Percentiles rank a stretch among this genome's conserved stretches.
Conservation (phyloP, 169 alveolate species). For the Ichthyophthirius multifiliis region DNA sequence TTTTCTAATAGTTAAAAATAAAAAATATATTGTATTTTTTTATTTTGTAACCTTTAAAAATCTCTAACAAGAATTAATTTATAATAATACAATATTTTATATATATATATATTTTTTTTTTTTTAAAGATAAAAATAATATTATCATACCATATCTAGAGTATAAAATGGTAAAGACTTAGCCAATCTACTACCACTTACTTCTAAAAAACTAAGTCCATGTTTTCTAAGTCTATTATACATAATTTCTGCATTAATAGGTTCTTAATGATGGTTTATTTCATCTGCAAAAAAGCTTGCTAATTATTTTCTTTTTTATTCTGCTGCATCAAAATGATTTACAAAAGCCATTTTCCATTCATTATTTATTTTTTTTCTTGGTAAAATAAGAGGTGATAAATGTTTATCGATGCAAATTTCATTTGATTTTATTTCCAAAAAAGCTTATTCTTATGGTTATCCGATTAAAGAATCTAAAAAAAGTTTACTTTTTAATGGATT, state of each 20-base stretch:
- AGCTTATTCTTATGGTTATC: slow-evolving; percentile 49
- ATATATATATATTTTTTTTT: no score
- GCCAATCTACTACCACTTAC: slow-evolving; percentile 44
- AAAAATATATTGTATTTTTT: no score
- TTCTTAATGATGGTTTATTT: slow-evolving; percentile 29
- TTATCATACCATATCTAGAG: slow-evolving; percentile 42
- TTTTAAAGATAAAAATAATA: neutral
- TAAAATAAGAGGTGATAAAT: slow-evolving; percentile 42
- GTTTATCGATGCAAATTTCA: slow-evolving; percentile 38
- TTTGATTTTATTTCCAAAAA: slow-evolving; percentile 50
- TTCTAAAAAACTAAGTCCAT: slow-evolving; percentile 42
- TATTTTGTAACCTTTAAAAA: no score
- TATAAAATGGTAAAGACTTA: slow-evolving; percentile 46
- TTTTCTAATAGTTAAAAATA: no score
- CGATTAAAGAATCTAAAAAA: slow-evolving; percentile 40
- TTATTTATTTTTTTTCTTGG: slow-evolving; percentile 31
- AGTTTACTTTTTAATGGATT: slow-evolving; percentile 11
- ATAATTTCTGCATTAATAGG: slow-evolving; percentile 43
- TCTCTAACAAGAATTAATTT: no score
- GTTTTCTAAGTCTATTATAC: slow-evolving; percentile 40
- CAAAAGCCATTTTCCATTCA: slow-evolving; percentile 11
- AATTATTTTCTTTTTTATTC: slow-evolving; percentile 21
- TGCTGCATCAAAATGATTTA: slow-evolving; percentile 47
- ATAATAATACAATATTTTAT: no score
- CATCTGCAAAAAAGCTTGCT: slow-evolving; percentile 40